phyloP scores from a whole-genome alignment of 2,329 filamentous ascomycete species.

The Pseudopithomyces maydicus region DNA sequence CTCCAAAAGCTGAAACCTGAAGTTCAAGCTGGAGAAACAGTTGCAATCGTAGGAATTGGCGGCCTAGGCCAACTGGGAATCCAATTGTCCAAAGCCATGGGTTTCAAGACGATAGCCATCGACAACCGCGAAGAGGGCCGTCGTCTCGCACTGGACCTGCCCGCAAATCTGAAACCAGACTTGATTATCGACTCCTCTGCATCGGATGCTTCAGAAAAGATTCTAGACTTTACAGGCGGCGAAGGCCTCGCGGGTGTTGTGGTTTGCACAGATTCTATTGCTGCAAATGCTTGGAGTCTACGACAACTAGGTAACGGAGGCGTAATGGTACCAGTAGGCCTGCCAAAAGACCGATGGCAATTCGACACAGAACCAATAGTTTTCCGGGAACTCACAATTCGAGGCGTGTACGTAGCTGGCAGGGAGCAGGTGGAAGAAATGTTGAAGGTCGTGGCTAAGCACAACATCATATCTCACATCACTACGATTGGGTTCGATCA shows the following conservation, averaged over 20 bases:
- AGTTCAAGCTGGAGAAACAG: conserved; percentile 67
- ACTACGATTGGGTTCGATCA: conserved; percentile 27
- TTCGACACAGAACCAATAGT: conserved; percentile 32
- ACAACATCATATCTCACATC: conserved; percentile 26
- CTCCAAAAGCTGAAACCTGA: conserved; percentile 25
- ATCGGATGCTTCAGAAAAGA: conserved; percentile 17
- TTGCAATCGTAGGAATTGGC: conserved; percentile 82
- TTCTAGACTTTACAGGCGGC: conserved; percentile 20
- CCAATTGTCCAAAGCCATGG: conserved; percentile 64
- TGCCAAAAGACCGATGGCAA: conserved; percentile 30
- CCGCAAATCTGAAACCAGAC: conserved; percentile 23
- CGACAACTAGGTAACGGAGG: conserved; percentile 28
- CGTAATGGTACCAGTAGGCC: conserved; percentile 28
- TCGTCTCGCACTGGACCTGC: conserved; percentile 22
- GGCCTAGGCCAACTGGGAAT: conserved; percentile 78
- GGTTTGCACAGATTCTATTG: conserved; percentile 30
- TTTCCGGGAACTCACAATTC: conserved; percentile 29
- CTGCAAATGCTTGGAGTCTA: conserved; percentile 30
- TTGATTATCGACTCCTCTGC: conserved; percentile 22
- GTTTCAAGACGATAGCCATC: conserved; percentile 27
- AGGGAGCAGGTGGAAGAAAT: conserved; percentile 29
- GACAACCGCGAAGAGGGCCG: conserved; percentile 30
- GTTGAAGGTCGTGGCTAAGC: conserved; percentile 26
- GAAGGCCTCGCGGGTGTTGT: conserved; percentile 32
- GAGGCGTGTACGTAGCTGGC: conserved; percentile 31